These are phyloP conservation scores for Ustilago sp. DNA, from an alignment of 1,284 basidiomycete species.

Conservation along the genomic window DNA sequence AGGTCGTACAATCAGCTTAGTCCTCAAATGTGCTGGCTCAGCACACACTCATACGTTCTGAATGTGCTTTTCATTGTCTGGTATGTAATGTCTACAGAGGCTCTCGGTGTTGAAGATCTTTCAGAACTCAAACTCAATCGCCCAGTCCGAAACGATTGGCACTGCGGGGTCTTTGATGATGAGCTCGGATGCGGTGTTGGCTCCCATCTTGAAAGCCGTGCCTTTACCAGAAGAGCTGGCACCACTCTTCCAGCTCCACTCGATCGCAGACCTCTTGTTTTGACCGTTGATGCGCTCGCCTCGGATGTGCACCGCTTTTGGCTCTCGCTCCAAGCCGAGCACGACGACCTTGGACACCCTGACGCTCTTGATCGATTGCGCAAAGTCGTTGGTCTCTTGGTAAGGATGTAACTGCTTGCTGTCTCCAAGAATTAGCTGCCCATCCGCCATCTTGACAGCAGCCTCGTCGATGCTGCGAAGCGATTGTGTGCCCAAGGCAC, in stretches of 20 bases:
- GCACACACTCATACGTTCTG: neutral
- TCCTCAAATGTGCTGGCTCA: neutral
- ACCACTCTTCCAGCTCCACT: slow-evolving; percentile 54
- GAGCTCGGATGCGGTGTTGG: slow-evolving; percentile 53
- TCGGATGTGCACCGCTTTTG: slow-evolving; percentile 36
- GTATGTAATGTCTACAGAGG: neutral
- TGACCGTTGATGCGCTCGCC: slow-evolving; percentile 27
- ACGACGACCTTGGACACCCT: slow-evolving; percentile 66
- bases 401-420: slow-evolving; percentile 43
- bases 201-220: slow-evolving; percentile 15
- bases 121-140: slow-evolving; percentile 48
- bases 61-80: neutral
- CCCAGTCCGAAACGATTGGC: slow-evolving; percentile 56
- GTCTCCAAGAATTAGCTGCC: slow-evolving; percentile 33
- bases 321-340: slow-evolving; percentile 57
- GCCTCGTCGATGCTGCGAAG: slow-evolving; percentile 47
- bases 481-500: slow-evolving; percentile 21
- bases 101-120: neutral
- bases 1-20: neutral
- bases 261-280: slow-evolving; percentile 12
- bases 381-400: slow-evolving; percentile 52
- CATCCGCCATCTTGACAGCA: slow-evolving; percentile 21
- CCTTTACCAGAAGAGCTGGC: slow-evolving; percentile 36
- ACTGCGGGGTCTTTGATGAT: slow-evolving; percentile 62
- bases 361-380: slow-evolving; percentile 51